Base-by-base conservation (phyloP, 495 filamentous ascomycete species). In the Hypoxylon cercidicola region DNA sequence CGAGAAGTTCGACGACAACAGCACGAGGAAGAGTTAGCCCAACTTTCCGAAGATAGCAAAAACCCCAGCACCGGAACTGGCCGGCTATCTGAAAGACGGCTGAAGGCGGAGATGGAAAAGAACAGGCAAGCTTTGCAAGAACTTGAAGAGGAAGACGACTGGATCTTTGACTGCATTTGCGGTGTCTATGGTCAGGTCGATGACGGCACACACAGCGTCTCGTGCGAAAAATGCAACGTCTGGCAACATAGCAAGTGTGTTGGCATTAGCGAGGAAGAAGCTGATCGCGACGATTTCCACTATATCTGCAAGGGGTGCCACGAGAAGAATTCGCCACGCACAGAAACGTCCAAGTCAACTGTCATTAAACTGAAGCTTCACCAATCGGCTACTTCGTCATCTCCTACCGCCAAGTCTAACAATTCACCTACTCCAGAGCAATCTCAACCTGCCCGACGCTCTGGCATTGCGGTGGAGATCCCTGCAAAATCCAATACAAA, bases 221-320 rank as follows among this genome's bases (percentile, higher is more conserved):
- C 93, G n/a, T 99, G 95, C 73, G 95, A 98, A 69, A 88, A 83
- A 47, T 99, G 95, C 81, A 95, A 90, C 72, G 88, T 96, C 16
- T 99, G 95, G 95, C 94, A 97, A 72, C 95, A 97, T 69, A 94
- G 90, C 79, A 89, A 88, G 47, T 99, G 95, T 70, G 86, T 97
- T 48, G 90, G 88, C 28, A 90, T 98, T 57, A 82, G 82, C 10
- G 83, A 92, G 58, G 80, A 82, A 44, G 89, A 91, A 56, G 94
- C 92, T 5, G 92, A 97, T 52, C 81, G 87, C 44, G 91, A 93
- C 11, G 90, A 96, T 66, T 97, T 97, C 72, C 88, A 91, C 54
- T 97, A 97, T 73, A 79, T 97, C 50, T 99, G 95, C 77, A 80
- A 80, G 19, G 85, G 87, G 47, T 99, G 95, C 44, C 87, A 85